Percentiles rank a stretch among this genome's conserved stretches.
Conservation (phyloP, 139 green algal genomes). For the Auxenochlorella pyrenoidosa region DNA sequence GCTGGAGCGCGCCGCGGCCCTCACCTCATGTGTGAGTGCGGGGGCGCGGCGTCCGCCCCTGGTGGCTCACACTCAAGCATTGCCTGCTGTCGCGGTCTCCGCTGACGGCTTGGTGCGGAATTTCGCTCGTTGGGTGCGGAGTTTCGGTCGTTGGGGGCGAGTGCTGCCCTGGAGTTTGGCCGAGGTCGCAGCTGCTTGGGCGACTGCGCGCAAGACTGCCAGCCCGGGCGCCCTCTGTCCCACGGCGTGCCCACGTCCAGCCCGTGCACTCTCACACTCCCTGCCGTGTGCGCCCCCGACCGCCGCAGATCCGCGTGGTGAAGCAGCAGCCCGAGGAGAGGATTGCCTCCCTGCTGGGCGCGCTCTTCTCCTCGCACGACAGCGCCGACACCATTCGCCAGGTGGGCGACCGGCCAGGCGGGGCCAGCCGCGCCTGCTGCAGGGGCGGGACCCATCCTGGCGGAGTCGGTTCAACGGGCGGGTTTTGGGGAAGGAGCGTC, state of each 20-base stretch:
- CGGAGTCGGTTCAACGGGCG: too few relatives aligned
- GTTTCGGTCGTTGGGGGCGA: too few relatives aligned
- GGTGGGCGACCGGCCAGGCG: too few relatives aligned
- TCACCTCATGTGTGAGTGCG: conserved; percentile 49
- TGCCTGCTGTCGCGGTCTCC: neutral
- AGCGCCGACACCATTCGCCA: conserved; percentile 59
- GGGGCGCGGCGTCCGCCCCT: neutral
- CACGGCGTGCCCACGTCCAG: neutral
- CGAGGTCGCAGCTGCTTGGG: too few relatives aligned
- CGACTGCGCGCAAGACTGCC: too few relatives aligned
- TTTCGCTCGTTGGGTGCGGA: too few relatives aligned
- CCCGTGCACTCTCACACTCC: neutral
- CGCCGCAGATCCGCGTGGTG: conserved; percentile 70
- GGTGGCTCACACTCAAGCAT: neutral
- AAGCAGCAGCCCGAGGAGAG: conserved; percentile 63
- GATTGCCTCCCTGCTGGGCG: conserved; percentile 57
- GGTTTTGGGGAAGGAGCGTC: too few relatives aligned
- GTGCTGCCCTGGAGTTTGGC: too few relatives aligned
- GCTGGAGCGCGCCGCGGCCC: conserved; percentile 58
- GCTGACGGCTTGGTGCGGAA: too few relatives aligned
- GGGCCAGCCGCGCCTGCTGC: too few relatives aligned
- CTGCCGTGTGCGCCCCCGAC: neutral
- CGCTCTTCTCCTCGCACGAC: conserved; percentile 63
- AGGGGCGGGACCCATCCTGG: too few relatives aligned
- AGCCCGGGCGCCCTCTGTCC: too few relatives aligned